phyloP scores from a whole-genome alignment of 2,329 filamentous ascomycete species.

The Aquanectria penicillioides region DNA sequence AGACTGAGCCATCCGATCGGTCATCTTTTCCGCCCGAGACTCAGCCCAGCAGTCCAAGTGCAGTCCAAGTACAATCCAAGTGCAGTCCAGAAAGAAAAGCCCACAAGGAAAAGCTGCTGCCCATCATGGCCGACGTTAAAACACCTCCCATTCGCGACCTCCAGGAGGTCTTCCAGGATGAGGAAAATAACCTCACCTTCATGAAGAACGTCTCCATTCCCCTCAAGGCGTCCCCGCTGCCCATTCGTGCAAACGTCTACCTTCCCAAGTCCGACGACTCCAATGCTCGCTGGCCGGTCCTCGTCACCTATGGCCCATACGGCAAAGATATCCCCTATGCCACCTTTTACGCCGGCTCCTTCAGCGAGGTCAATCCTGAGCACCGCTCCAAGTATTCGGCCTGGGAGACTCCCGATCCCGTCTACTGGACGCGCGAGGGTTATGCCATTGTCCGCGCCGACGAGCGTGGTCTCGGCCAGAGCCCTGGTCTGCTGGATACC shows the following conservation, averaged over 20 bases:
- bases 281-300: conserved; percentile 14
- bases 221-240: conserved; percentile 15
- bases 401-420: conserved; percentile 69
- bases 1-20: background rate
- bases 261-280: conserved; percentile 36
- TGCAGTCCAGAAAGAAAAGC: too few relatives aligned
- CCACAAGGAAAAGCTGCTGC: too few relatives aligned
- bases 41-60: too few relatives aligned
- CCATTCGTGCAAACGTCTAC: conserved; percentile 43
- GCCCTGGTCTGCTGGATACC: conserved; percentile 57
- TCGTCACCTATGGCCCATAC: conserved; percentile 22
- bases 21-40: background rate
- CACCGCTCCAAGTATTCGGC: conserved; percentile 64
- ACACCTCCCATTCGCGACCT: conserved; percentile 19
- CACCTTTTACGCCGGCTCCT: conserved; percentile 42
- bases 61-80: too few relatives aligned
- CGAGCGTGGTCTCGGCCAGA: conserved; percentile 59
- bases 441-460: conserved; percentile 66
- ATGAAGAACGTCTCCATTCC: conserved; percentile 23
- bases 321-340: conserved; percentile 21
- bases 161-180: conserved; percentile 13
- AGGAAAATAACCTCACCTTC: conserved; percentile 20
- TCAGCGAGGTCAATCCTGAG: conserved; percentile 61
- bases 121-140: conserved; percentile 17
- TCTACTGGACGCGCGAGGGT: conserved; percentile 64